Evolutionary conservation across 805 yeast genomes (phyloP), one percentile per base, ranked within the genome.

Genomic region (Ogataea angusta): DNA sequence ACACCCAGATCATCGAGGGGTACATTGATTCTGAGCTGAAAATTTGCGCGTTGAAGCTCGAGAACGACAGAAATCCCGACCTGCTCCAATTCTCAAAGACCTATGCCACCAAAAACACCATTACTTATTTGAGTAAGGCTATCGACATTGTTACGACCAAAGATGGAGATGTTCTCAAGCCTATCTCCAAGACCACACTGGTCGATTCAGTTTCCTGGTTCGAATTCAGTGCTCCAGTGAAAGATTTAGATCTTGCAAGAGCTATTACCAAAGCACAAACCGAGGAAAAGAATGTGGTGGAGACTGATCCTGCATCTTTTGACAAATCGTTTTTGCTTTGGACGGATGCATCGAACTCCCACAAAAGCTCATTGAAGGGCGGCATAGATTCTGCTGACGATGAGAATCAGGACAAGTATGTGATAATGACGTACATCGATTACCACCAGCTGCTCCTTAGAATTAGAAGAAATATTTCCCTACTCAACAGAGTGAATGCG

Each of bases 181-280:
- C 55, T n/a, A 34, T 51, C 4, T 45, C 46, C n/a, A 54, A 46
- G 12, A 41, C 44, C 3, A 38, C 47, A 24, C 32, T 59, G 16
- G 49, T 63, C 14, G 53, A 62, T 21, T 55, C 68, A 10, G 62
- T 76, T 26, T 46, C 60, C n/a, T 76, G 82, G 82, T 64, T 75
- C 45, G 60, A 64, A 36, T 76, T 74, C 52, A 64, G 70, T 8
- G 95, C 96, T 0, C 56, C 56, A 5, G 67, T 90, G 17, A 67
- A 71, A 46, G 86, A 86, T 49, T 83, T 86, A 37, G 88, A 86
- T 45, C 69, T 88, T 32, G 85, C 95, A 0, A 74, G 73, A 54
- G 65, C 72, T 30, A 66, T 85, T 30, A 68, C 72, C 63, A 64
- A 67, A 34, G 70, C 70, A 5, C 53, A 56, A 5, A 47, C 44